Evolutionary conservation across 192 early-diverging fungal genomes (phyloP), one percentile per base, ranked within the genome.

Genomic region (Podila minutissima): DNA sequence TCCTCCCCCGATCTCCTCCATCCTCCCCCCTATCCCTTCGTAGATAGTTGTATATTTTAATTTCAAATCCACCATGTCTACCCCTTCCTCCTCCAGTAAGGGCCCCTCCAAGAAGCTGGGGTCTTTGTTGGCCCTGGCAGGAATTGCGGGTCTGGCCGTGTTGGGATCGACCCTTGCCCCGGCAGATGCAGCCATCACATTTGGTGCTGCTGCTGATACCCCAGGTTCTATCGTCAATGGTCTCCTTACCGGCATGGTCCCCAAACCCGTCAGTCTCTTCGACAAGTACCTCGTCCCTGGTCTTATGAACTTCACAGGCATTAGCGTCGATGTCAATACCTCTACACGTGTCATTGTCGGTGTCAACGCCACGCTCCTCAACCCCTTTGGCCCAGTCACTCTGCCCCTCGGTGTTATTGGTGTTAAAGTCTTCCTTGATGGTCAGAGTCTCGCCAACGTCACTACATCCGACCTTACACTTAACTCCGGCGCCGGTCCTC

Each of bases 281-380:
- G 77, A 81, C 46, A 73, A 81, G 29, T 81, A 73, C 63, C 71
- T 81, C 13, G 62, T 73, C 20, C 77, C 77, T 35, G 77, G 77
- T 66, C 71, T 81, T 48, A 32, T 73, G 50, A 81, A 81, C 77
- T 46, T 81, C 35, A 81, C 77, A 12, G 24, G 59, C 19, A 61
- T 63, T 19, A 53, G 71, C 13, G 4, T 81, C 2, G 57, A 57
- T 1, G 28, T 81, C 33, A 68, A 65, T 49, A 65, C 53, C 28
- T 62, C 77, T 15, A 81, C 71, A 9, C 77, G 71, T 57, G 48
- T 81, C 20, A 69, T 73, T 12, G 37, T 81, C 17, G 37, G 48
- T 19, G 66, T 50, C 33, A 72, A 72, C 24, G 65, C 66, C 10
- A 69, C 71, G 2, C 67, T 81, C n/a, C n/a, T 41, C 8, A 81